Evolutionary conservation across 352 stramenopile genomes (phyloP), one percentile per base, ranked within the genome.

Genomic region (Phytophthora multivora): DNA sequence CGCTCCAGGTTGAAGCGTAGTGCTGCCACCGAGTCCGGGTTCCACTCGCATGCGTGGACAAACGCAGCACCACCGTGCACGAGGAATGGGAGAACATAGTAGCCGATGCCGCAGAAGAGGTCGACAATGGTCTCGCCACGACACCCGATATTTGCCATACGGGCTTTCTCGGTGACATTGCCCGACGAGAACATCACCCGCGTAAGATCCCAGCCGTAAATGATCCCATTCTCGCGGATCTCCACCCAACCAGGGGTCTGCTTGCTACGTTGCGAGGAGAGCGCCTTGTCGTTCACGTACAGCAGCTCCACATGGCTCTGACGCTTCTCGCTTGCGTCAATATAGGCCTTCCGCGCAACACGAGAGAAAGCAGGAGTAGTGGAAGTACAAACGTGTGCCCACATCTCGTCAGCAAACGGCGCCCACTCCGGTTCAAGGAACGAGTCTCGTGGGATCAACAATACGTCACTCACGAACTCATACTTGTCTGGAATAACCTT

Each of bases 21-120:
- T 12, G 92, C 92, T 45, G 79, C 75, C 1, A 98, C 77, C 36
- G 96, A 97, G 75, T 98, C 80, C 2, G 91, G 86, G 59, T 98
- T 99, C 96, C 95, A 99, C 69, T 99, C 97, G 58, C 93, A 98
- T 13, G 93, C 91, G 51, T 97, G 89, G 2, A 99, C 90, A 51
- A 97, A 88, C 3, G 71, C 63, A 2, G 93, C 95, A 9, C 89
- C 86, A 31, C 90, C 95, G 59, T 97, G 83, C 39, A 98, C 81
- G 5, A 98, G 77, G 48, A 98, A 97, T 0, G 96, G 97, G 16
- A 99, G 71, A 23, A 98, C 95, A 61, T 98, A 99, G 69, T 99
- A 99, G 12, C 97, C 97, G 69, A 99, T 99, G n/a, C 97, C 97
- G 33, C 93, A 96, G 59, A 98, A 99, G 41, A 99, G 79, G 63